These are phyloP conservation scores for Thelephora terrestris DNA, from an alignment of 1,284 basidiomycete genomes.

Conservation along the genomic window DNA sequence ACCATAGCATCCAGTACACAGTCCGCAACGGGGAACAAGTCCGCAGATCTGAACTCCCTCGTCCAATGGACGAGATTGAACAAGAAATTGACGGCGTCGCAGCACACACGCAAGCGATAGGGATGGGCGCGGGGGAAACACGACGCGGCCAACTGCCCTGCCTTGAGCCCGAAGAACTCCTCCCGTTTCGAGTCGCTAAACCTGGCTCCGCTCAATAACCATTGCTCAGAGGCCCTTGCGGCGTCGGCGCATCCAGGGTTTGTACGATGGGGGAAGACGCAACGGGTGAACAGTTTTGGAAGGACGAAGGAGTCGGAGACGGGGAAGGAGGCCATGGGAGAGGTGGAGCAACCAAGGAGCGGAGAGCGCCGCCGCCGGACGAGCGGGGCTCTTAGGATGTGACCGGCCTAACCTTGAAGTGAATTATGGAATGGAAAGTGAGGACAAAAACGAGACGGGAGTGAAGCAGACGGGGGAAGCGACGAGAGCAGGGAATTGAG, in stretches of 20 bases:
- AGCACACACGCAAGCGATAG: conserved; percentile 15
- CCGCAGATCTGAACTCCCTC: conserved; percentile 14
- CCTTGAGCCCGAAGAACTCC: conserved; percentile 16
- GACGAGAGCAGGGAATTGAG: too few relatives aligned
- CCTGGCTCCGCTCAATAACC: conserved; percentile 14
- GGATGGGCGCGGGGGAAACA: conserved; percentile 18
- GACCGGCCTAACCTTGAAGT: too few relatives aligned
- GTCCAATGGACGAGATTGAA: conserved; percentile 18
- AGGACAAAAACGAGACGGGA: too few relatives aligned
- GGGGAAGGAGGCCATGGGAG: neutral
- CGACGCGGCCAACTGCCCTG: conserved; percentile 17
- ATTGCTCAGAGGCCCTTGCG: conserved; percentile 16
- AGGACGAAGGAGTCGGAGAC: conserved; percentile 11
- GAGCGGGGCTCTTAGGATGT: too few relatives aligned
- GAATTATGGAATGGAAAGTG: too few relatives aligned
- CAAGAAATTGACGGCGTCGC: conserved; percentile 19
- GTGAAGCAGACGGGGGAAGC: too few relatives aligned
- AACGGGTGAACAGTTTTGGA: conserved; percentile 20
- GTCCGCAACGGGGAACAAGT: conserved; percentile 10
- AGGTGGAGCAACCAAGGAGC: too few relatives aligned
- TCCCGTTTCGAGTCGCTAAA: conserved; percentile 11
- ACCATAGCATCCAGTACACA: conserved; percentile 16
- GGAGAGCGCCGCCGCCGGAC: too few relatives aligned
- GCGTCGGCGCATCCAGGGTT: conserved; percentile 12
- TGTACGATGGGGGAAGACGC: conserved; percentile 14